Evolutionary conservation across 192 early-diverging fungal genomes (phyloP), one percentile per base, ranked within the genome.

Genomic region (Backusella macrospora): DNA sequence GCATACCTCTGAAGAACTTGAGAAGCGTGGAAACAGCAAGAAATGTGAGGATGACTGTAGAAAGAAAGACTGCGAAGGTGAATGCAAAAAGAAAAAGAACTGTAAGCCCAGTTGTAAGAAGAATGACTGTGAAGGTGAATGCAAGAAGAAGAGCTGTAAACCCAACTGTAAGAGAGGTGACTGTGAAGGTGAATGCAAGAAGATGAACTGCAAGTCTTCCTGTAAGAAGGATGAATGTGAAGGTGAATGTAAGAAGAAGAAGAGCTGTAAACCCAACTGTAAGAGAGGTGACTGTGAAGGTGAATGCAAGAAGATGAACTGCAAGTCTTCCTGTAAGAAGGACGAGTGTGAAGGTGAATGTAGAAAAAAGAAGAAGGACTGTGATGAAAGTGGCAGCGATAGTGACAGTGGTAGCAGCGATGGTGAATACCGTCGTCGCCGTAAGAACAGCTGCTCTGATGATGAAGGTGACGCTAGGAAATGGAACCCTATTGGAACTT

Each of bases 401-500:
- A 37, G 26, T 63, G 62, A 69, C 13, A 44, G 68, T 1, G 70
- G 68, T 16, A 26, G 71, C 26, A 26, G 76, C 14, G 63, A 74
- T n/a, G 45, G 70, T n/a, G 18, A 73, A 1, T 14, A 37, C 14
- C 38, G 65, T 18, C 76, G 76, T 55, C 65, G 74, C 21, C 70
- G 73, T 49, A 73, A 62, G 37, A 65, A 68, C 5, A 59, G 52
- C 52, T 59, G 21, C 29, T 34, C 29, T 34, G 29, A 34, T 59
- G 52, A 59, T 10, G 52, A 23, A 59, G 26, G 55, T 3, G 70
- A 59, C 16, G 76, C 48, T 44, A 65, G 29, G 23, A 75, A 84
- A 44, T 86, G 85, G 85, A 74, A 84, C 29, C 74, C 77, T 7
- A 69, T 79, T 47, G 85, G 85, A 48, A 81, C 47, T 55, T 86